phyloP scores from a whole-genome alignment of 805 yeast species.

The Wickerhamomyces chaumierensis region DNA sequence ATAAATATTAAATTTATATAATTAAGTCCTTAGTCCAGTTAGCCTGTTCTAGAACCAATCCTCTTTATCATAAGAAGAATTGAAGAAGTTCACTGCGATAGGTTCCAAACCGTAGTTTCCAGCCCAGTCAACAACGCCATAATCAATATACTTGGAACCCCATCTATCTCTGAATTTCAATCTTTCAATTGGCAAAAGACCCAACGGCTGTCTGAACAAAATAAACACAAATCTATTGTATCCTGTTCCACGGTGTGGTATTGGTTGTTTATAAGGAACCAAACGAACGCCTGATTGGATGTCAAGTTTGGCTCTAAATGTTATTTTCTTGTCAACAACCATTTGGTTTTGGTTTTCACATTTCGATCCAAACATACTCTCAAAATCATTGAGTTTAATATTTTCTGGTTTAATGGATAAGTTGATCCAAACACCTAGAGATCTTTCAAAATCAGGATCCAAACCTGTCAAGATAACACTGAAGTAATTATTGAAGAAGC shows the following conservation, averaged over 20 bases:
- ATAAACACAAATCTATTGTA: conserved; percentile 11
- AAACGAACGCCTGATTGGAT: too few relatives aligned
- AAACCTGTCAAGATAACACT: conserved; percentile 11
- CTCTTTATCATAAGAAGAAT: conserved; percentile 7
- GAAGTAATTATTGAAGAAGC: conserved; percentile 5
- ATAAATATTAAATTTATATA: too few relatives aligned
- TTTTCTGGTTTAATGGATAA: conserved; percentile 4
- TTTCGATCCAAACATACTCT: too few relatives aligned
- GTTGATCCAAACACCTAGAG: conserved; percentile 14
- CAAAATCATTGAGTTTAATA: neutral
- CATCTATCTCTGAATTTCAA: conserved; percentile 14
- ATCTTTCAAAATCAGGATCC: conserved; percentile 4
- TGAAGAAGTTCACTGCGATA: conserved; percentile 12
- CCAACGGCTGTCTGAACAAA: conserved; percentile 12
- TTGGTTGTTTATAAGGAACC: too few relatives aligned
- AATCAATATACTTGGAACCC: conserved; percentile 12
- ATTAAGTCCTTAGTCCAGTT: neutral
- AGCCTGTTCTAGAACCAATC: conserved; percentile 9
- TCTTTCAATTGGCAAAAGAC: conserved; percentile 7
- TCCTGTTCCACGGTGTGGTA: neutral
- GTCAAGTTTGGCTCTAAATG: too few relatives aligned
- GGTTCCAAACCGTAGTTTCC: conserved; percentile 11
- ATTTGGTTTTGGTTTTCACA: too few relatives aligned
- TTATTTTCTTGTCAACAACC: too few relatives aligned
- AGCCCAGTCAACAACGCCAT: conserved; percentile 16